Conservation (phyloP, 1,139 yeast genomes). For the Citeromyces hawaiiensis region DNA sequence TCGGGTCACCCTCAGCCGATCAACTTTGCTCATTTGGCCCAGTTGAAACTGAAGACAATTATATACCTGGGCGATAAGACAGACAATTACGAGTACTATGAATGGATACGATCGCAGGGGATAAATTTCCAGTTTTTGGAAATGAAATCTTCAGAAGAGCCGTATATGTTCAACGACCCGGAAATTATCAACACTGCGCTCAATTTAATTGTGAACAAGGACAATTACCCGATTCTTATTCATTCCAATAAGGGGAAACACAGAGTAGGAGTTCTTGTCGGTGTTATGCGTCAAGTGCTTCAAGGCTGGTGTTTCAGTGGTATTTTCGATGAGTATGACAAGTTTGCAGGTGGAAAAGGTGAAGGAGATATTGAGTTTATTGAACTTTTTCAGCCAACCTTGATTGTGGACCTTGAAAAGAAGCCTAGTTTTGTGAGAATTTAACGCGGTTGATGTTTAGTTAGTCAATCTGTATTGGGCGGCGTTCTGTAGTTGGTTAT, state of each 20-base stretch:
- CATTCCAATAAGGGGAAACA: constrained; percentile 96
- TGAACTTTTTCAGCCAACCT: constrained; percentile 14
- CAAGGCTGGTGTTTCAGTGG: constrained; percentile 95
- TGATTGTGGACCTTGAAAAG: constrained; percentile 9
- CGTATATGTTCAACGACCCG: constrained; percentile 50
- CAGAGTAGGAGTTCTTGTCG: constrained; percentile 83
- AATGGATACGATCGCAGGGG: constrained; percentile 32
- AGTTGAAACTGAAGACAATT: constrained; percentile 61
- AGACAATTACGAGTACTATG: constrained; percentile 45
- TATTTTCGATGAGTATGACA: constrained; percentile 84
- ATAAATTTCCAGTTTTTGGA: constrained; percentile 49
- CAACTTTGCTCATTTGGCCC: constrained; percentile 67
- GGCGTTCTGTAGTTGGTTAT: too few species aligned
- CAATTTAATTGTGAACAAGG: constrained; percentile 46
- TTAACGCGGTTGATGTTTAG: too few species aligned
- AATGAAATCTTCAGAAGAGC: constrained; percentile 44
- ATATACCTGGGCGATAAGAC: constrained; percentile 73
- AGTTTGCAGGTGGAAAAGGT: constrained; percentile 87
- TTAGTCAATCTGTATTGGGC: too few species aligned
- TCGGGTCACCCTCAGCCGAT: constrained; percentile 90
- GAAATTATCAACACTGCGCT: constrained; percentile 49
- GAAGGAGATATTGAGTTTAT: constrained; percentile 70
- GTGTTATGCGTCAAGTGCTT: constrained; percentile 67
- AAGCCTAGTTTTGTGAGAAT: constrained; percentile 13
- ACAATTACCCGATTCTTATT: constrained; percentile 74